Base-by-base conservation (phyloP, 2,329 filamentous ascomycete genomes). In the Dactylellina cionopaga region DNA sequence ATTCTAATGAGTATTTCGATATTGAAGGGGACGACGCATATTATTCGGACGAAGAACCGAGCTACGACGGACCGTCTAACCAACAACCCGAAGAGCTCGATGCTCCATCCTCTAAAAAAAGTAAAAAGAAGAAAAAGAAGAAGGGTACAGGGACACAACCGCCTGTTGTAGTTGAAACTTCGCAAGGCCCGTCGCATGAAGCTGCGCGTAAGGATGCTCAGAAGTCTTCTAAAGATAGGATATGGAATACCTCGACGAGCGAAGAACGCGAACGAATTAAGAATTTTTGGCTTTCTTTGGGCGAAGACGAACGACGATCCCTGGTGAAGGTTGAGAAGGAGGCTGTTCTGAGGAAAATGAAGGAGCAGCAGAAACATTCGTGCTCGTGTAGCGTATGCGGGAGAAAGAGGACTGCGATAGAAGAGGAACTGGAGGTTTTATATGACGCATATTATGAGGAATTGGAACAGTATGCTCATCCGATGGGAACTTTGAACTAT, bases 401-500 rank as follows among this genome's bases (percentile, higher is more conserved):
- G 58, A 88, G 95, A 76, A 99, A 99, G 83, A 88, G 95, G 59
- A 96, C 91, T 10, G 95, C 95, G 37, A 99, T 99, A 76, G 95
- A 99, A 81, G 95, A 99, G 82, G 95, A 99, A 81, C 85, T 99
- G 10, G 95, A 99, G 80, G 93, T 96, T 15, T 86, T 99, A 10
- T 99, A 99, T 81, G 95, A 99, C 82, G 94, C 94, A 74, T 99
- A 99, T 82, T 99, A 99, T 80, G 90, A 96, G 80, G 95, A 99
- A 82, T 87, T 99, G 73, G 95, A 98, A 83, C 92, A 96, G 80
- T 99, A 97, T 81, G 95, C 93, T 76, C 93, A 97, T 81, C 89
- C 91, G 77, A 88, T 89, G 80, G 89, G 92, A 78, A 88, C 25
- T 15, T 33, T 5, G 54, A 43, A 39, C 37, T 56, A 47, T 47